These are phyloP conservation scores for Naganishia onofrii DNA, from an alignment of 768 basidiomycete genomes.

Conservation along the genomic window DNA sequence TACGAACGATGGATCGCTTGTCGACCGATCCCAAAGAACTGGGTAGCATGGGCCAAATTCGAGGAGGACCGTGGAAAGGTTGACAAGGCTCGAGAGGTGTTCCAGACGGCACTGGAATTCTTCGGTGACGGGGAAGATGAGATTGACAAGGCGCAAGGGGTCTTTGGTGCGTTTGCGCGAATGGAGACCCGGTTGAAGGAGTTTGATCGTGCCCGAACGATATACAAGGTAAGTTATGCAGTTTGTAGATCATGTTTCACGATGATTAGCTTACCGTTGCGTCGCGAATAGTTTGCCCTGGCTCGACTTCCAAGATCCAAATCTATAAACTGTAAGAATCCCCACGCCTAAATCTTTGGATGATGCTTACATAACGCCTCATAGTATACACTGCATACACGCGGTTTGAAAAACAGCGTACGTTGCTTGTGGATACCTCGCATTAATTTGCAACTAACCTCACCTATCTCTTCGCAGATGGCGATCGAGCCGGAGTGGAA, in stretches of 20 bases:
- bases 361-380: neutral
- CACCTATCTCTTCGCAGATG: conserved; percentile 54
- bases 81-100: conserved; percentile 78
- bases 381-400: conserved; percentile 87
- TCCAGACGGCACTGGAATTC: conserved; percentile 84
- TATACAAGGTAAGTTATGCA: conserved; percentile 77
- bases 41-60: conserved; percentile 67
- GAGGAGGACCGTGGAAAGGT: conserved; percentile 61
- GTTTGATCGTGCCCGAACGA: conserved; percentile 91
- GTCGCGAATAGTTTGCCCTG: conserved; percentile 73
- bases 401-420: conserved; percentile 91
- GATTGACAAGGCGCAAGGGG: conserved; percentile 83
- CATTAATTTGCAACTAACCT: neutral
- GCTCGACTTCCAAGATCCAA: conserved; percentile 88
- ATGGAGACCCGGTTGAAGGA: conserved; percentile 97
- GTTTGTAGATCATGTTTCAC: neutral
- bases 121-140: conserved; percentile 80
- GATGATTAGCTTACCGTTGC: neutral
- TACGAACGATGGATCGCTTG: conserved; percentile 67
- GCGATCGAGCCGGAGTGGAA: conserved; percentile 80
- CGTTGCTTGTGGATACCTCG: conserved; percentile 14
- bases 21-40: conserved; percentile 63
- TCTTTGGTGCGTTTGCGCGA: conserved; percentile 88
- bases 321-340: conserved; percentile 58
- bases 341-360: neutral